Percentiles rank a stretch among this genome's conserved stretches.
Conservation (phyloP, 495 filamentous ascomycete genomes). For the Neurospora sp. region DNA sequence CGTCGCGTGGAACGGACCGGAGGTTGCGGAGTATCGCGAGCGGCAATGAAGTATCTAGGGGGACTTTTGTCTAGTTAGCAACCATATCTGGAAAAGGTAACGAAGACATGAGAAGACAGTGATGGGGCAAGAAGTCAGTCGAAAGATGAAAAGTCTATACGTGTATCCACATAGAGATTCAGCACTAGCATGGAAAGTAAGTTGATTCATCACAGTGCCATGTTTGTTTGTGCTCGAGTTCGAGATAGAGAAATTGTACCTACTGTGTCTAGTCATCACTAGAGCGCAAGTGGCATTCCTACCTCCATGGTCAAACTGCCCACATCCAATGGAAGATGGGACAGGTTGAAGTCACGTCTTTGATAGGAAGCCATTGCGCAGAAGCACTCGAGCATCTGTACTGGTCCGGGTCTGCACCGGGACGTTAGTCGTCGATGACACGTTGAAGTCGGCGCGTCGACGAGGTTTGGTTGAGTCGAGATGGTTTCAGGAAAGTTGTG, state of each 20-base stretch:
- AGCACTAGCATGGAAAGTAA: slow-evolving; percentile 88
- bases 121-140: slow-evolving; percentile 48
- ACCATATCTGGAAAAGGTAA: neutral
- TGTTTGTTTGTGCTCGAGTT: neutral
- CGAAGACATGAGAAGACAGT: neutral
- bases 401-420: slow-evolving; percentile 2
- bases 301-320: neutral
- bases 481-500: slow-evolving; percentile 38
- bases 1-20: slow-evolving; percentile 59
- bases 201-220: slow-evolving; percentile 27
- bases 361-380: neutral
- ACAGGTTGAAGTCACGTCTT: neutral
- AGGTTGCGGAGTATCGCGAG: slow-evolving; percentile 53
- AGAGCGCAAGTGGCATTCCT: neutral
- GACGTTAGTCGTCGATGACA: neutral
- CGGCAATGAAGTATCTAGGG: neutral
- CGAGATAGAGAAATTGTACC: slow-evolving; percentile 13
- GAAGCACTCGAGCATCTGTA: slow-evolving; percentile 14
- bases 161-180: slow-evolving; percentile 64
- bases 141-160: slow-evolving; percentile 96
- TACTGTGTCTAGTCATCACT: slow-evolving; percentile 7
- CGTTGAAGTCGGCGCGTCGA: neutral
- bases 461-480: slow-evolving; percentile 14
- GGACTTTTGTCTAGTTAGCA: slow-evolving; percentile 4
- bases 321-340: neutral